Evolutionary conservation across 768 basidiomycete species (phyloP).

Genomic region (Terana coerulea): DNA sequence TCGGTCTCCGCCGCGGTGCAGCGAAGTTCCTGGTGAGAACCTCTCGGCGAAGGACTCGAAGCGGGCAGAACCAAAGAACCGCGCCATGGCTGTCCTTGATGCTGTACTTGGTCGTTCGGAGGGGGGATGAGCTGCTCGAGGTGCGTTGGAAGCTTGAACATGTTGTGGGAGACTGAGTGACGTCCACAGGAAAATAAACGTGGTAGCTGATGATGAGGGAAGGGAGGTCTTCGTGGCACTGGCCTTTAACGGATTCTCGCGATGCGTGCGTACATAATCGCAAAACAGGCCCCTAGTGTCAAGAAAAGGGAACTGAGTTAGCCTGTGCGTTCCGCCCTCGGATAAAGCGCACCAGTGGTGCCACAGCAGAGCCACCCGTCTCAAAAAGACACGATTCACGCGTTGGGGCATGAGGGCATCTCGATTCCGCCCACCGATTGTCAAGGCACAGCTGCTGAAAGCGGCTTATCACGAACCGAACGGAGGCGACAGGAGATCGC

Average conservation of each 20-base stretch:
- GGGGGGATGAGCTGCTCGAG: conserved; percentile 57
- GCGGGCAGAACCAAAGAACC: conserved; percentile 50
- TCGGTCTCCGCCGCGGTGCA: conserved; percentile 68
- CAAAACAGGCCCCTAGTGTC: conserved; percentile 1
- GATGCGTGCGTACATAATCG: conserved; percentile 10
- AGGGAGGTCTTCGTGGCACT: conserved; percentile 8
- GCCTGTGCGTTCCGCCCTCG: conserved; percentile 7
- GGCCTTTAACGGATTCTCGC: conserved; percentile 17
- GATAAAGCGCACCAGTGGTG: conserved; percentile 5
- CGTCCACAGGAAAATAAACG: background rate
- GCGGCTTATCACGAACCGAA: conserved; percentile 10
- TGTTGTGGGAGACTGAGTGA: conserved; percentile 9
- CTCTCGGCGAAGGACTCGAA: conserved; percentile 40
- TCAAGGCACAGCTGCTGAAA: conserved; percentile 12
- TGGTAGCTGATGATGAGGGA: conserved; percentile 12
- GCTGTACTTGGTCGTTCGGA: conserved; percentile 41
- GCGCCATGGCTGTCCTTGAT: conserved; percentile 51
- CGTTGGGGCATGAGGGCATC: conserved; percentile 3
- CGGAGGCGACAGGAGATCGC: conserved; percentile 6
- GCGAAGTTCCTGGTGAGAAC: conserved; percentile 40
- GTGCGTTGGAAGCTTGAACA: conserved; percentile 58
- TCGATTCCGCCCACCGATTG: conserved; percentile 12
- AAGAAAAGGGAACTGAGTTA: conserved; percentile 6
- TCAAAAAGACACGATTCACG: background rate
- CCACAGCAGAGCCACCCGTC: conserved; percentile 1